Base-by-base conservation (phyloP, 768 basidiomycete genomes). In the Amylocystis lapponica region DNA sequence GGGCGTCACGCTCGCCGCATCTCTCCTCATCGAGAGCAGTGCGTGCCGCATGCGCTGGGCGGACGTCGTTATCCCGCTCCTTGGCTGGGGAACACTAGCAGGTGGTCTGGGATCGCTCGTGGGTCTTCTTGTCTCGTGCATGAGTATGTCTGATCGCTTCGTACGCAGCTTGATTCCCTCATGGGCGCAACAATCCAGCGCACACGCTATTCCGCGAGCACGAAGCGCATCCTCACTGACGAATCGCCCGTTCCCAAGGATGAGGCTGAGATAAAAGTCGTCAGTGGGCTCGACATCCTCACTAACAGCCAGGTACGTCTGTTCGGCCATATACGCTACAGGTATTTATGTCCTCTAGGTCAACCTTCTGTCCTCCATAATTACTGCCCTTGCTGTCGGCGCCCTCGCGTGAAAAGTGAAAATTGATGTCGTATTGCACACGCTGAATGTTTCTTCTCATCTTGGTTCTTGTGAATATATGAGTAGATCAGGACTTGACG, bases 181-280 rank as follows among this genome's bases (percentile, higher is more conserved):
- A 69, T 96, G 14, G 94, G 94, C 2, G 91, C 93, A 5, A 91
- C 87, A 5, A 59, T 95, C 1, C 94, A 97, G 54, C 68, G 74
- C 41, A 91, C 90, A 4, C 74, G 81, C 21, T 95, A 82, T 63
- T 83, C 83, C 5, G 65, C 65, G 34, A 66, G 68, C 17, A 74
- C 71, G 49, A 79, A 79, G 53, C 65, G 74, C 33, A 71, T 96
- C 37, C 67, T 89, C 12, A 79, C 82, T 36, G 80, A 86, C 51
- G 68, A 66, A 12, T 61, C 66, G 1, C 59, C 60, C 10, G 50
- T 49, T 26, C 45, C 57, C 17, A 32, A 36, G 23, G 48, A 46
- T 3, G 55, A 46, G 21, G 71, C 76, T 44, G 68, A 76, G 10
- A 64, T 85, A 43, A 78, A 75, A 51, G 66, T 77, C 37, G 69